A percentile compares a stretch with the other conserved stretches of the same genome.
These are phyloP conservation scores for Ceriops tagal DNA, from an alignment of 345 rosid species.

Conservation along the genomic window DNA sequence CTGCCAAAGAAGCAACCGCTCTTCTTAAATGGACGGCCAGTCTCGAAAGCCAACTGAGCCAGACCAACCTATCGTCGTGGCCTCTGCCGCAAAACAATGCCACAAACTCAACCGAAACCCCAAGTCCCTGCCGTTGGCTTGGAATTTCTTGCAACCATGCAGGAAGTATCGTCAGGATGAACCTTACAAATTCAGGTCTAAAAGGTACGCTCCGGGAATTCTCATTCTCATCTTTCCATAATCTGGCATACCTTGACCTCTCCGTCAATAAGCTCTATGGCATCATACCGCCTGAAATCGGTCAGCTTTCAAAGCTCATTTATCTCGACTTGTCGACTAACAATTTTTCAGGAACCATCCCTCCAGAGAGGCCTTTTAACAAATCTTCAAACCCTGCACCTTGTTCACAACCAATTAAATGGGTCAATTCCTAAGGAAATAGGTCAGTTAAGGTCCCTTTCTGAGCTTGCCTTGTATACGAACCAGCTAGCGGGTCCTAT, in stretches of 20 bases:
- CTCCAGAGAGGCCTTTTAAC: constrained; percentile 16
- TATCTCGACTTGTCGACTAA: constrained; percentile 22
- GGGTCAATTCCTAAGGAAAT: too few species aligned
- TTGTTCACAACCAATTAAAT: neutral
- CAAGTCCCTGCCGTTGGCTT: constrained; percentile 8
- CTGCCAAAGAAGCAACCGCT: constrained; percentile 13
- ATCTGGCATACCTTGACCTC: constrained; percentile 14
- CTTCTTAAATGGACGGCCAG: constrained; percentile 34
- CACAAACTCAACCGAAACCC: neutral
- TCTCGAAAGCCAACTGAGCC: constrained; percentile 8
- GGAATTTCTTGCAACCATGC: neutral
- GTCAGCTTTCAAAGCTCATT: constrained; percentile 17
- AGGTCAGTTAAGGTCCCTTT: too few species aligned
- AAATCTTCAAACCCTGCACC: constrained; percentile 12
- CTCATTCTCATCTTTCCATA: constrained; percentile 20
- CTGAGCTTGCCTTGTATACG: too few species aligned
- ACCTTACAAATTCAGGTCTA: constrained; percentile 4
- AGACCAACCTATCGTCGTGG: constrained; percentile 18
- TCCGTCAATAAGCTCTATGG: constrained; percentile 13
- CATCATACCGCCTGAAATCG: constrained; percentile 20
- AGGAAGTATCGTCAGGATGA: neutral
- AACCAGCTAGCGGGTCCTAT: too few species aligned
- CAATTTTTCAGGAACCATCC: constrained; percentile 7
- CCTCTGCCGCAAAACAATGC: neutral
- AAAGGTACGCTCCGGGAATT: constrained; percentile 21